Evolutionary conservation across 2,329 filamentous ascomycete genomes (phyloP), one percentile per base, ranked within the genome.

Genomic region (Botrytis cinerea): DNA sequence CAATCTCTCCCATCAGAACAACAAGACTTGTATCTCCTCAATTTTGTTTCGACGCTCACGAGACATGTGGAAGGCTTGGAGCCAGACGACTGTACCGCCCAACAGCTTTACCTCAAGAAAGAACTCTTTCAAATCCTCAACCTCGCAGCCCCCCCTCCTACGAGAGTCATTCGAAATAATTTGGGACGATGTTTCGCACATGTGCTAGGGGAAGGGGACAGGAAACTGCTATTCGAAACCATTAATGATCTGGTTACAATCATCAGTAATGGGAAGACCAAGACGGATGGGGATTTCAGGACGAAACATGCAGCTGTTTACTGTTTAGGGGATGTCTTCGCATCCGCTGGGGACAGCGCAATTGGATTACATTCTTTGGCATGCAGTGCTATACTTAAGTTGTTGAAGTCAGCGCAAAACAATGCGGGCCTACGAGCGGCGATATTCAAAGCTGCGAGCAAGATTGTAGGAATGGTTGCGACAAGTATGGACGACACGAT

Each of bases 61-160:
- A 92, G 92, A 78, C 93, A 98, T 86, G 92, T 97, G 62, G 87
- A 90, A 71, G 85, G 85, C 25, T 88, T 98, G 64, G 88, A 90
- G 71, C 86, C 90, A 75, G 93, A 97, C 78, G 92, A 93, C 80
- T 92, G 95, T 77, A 95, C 93, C 35, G 89, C 93, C 20, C 93
- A 98, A 84, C 96, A 99, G 83, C 90, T 94, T 79, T 93, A 93
- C 81, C 87, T 99, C 79, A 98, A 98, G 84, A 95, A 93, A 82
- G 94, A 98, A 86, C 88, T 98, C 77, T 93, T 98, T 82, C 94
- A 97, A 83, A 92, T 99, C 81, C 88, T 99, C 82, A 94, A 91
- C 79, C 89, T 99, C 57, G 82, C 90, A 67, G 88, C 93, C 59
- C 95, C 95, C 73, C 88, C 92, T 66, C 94, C 95, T 54, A 95